A percentile compares a stretch with the other conserved stretches of the same genome.
These are phyloP conservation scores for Peribolospora baueri DNA, from an alignment of 768 basidiomycete genomes.

Conservation along the genomic window DNA sequence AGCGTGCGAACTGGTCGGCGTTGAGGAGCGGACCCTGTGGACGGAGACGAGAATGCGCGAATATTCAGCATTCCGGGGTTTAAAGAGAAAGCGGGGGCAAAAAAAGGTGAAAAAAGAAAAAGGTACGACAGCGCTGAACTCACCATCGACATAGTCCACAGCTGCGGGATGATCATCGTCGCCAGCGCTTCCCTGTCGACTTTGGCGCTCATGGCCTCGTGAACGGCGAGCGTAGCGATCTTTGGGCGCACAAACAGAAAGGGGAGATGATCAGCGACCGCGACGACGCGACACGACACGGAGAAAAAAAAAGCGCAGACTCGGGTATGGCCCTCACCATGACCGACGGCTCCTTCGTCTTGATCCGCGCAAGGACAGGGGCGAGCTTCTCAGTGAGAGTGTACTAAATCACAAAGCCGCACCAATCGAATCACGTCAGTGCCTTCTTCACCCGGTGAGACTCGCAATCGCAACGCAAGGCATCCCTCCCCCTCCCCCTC, in stretches of 20 bases:
- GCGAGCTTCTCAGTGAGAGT: constrained; percentile 88
- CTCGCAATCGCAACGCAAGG: not conserved
- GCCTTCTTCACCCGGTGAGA: not conserved
- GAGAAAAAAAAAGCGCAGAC: not conserved
- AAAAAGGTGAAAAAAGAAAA: constrained; percentile 2
- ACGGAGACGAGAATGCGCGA: not conserved
- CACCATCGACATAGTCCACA: constrained; percentile 91
- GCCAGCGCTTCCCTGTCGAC: constrained; percentile 82
- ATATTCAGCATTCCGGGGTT: not conserved
- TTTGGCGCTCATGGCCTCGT: constrained; percentile 89
- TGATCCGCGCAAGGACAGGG: constrained; percentile 75
- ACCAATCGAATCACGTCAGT: too few species aligned
- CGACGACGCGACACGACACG: constrained; percentile 9
- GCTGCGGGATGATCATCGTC: constrained; percentile 60
- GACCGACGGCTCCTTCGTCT: constrained; percentile 85
- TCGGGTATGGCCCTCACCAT: constrained; percentile 32
- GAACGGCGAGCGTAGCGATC: constrained; percentile 72
- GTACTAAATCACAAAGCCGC: constrained; percentile 6
- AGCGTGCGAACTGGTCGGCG: constrained; percentile 56
- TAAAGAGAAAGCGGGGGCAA: not conserved
- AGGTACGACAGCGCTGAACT: constrained; percentile 29
- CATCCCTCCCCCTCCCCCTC: too few species aligned
- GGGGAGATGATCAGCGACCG: not conserved
- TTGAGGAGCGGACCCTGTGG: constrained; percentile 16
- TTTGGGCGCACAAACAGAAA: constrained; percentile 14